These are phyloP conservation scores for Xylaria venustula DNA, from an alignment of 495 filamentous ascomycete genomes.

Conservation along the genomic window DNA sequence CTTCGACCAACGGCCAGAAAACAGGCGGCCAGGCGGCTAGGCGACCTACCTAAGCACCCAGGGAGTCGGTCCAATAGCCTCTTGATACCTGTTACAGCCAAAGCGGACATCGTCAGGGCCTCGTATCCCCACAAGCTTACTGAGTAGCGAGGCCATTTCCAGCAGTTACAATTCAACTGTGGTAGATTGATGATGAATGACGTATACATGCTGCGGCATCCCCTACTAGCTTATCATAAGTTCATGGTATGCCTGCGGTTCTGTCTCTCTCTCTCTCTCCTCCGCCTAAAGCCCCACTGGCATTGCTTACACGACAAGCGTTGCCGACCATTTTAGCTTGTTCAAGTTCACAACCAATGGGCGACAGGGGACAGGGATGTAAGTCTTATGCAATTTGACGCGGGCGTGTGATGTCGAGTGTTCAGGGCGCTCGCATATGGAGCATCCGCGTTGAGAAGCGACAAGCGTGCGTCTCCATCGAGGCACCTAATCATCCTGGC, in stretches of 20 bases:
- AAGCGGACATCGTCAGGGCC: neutral
- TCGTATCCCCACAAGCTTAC: neutral
- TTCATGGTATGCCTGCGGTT: neutral
- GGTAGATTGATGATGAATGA: constrained; percentile 10
- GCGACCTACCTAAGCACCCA: neutral
- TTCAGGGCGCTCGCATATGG: constrained; percentile 23
- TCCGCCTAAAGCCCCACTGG: neutral
- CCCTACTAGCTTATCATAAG: neutral
- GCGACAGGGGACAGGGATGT: constrained; percentile 31
- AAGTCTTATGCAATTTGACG: constrained; percentile 43
- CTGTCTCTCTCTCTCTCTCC: constrained; percentile 20
- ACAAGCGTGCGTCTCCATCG: constrained; percentile 22
- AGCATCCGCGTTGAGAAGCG: constrained; percentile 34
- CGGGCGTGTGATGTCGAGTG: constrained; percentile 36
- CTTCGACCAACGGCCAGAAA: neutral
- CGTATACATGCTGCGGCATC: constrained; percentile 20
- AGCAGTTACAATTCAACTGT: constrained; percentile 17
- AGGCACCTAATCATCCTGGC: constrained; percentile 17
- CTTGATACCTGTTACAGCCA: neutral
- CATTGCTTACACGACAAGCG: constrained; percentile 16
- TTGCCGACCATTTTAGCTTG: constrained; percentile 35
- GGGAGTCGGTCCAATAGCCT: neutral
- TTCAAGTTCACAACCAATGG: constrained; percentile 33
- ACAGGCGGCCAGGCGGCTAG: neutral
- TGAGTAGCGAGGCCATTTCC: constrained; percentile 19